These are phyloP conservation scores for Balansia obtecta DNA, from an alignment of 2,329 filamentous ascomycete species.

Conservation along the genomic window DNA sequence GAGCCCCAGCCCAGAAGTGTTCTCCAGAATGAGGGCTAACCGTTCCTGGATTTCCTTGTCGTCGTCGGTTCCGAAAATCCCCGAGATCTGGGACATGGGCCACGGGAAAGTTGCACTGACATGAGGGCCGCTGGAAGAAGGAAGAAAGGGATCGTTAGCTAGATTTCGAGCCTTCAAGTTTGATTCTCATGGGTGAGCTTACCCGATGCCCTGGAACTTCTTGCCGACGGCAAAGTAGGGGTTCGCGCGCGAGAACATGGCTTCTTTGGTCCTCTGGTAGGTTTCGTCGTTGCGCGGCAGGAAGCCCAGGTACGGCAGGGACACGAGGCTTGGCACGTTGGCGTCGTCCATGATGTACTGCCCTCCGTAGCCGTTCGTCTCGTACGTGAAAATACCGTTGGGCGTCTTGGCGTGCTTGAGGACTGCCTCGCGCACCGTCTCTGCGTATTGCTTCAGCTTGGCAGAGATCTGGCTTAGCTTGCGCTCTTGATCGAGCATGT, in stretches of 20 bases:
- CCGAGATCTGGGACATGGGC: slow-evolving; percentile 44
- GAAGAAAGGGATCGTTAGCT: neutral
- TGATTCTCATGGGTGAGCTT: too few species aligned
- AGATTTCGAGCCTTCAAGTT: too few species aligned
- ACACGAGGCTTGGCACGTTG: slow-evolving; percentile 55
- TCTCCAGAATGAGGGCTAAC: slow-evolving; percentile 26
- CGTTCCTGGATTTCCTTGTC: slow-evolving; percentile 24
- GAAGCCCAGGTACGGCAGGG: slow-evolving; percentile 52
- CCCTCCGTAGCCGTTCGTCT: slow-evolving; percentile 63
- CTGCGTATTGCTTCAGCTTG: slow-evolving; percentile 26
- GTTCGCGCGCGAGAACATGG: slow-evolving; percentile 64
- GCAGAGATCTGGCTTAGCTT: slow-evolving; percentile 51
- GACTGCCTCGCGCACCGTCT: slow-evolving; percentile 60
- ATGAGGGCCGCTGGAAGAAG: slow-evolving; percentile 36
- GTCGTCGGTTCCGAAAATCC: slow-evolving; percentile 32
- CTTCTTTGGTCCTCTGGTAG: slow-evolving; percentile 69
- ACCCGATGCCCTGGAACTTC: slow-evolving; percentile 16
- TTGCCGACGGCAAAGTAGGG: slow-evolving; percentile 49
- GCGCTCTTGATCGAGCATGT: slow-evolving; percentile 54
- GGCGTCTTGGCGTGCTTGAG: slow-evolving; percentile 26
- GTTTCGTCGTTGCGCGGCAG: slow-evolving; percentile 44
- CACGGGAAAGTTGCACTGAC: slow-evolving; percentile 48
- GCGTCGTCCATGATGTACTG: slow-evolving; percentile 59
- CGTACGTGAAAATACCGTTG: slow-evolving; percentile 62
- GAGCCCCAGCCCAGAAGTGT: slow-evolving; percentile 28